Conservation (phyloP, 441 rosid species). For the Monsonia emarginata region DNA sequence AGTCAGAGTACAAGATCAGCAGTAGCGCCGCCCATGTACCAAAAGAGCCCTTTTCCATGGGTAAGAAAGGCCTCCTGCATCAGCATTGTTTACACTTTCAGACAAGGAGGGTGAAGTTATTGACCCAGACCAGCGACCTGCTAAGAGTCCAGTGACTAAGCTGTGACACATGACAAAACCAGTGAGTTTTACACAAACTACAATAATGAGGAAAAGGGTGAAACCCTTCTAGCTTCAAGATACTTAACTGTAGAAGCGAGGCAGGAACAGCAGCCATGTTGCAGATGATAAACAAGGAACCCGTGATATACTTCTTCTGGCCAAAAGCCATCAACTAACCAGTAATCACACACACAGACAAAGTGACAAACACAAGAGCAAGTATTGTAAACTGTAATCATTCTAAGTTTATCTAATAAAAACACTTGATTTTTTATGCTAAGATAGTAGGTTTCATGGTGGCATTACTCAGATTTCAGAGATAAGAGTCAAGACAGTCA, state of each 20-base stretch:
- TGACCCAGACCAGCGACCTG: not conserved
- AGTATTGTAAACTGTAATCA: too few relatives aligned
- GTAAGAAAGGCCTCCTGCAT: not conserved
- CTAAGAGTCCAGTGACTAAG: not conserved
- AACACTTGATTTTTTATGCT: not conserved
- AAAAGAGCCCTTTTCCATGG: not conserved
- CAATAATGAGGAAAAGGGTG: not conserved
- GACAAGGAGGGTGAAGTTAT: not conserved
- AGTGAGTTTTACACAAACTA: not conserved
- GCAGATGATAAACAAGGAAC: not conserved
- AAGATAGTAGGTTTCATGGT: not conserved
- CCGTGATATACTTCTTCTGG: not conserved
- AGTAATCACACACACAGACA: not conserved
- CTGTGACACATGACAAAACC: not conserved
- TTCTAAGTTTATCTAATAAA: not conserved
- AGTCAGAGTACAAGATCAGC: too few relatives aligned
- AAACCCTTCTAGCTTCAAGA: not conserved
- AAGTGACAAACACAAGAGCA: not conserved
- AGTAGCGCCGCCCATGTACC: too few relatives aligned
- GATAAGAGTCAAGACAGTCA: not conserved
- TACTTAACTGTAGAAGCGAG: not conserved
- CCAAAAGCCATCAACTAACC: too few relatives aligned
- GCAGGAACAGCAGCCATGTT: not conserved
- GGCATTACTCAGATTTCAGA: not conserved
- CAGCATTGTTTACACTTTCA: not conserved